These are phyloP conservation scores for Rutstroemia sp. DNA, from an alignment of 2,329 filamentous ascomycete genomes.

Conservation along the genomic window DNA sequence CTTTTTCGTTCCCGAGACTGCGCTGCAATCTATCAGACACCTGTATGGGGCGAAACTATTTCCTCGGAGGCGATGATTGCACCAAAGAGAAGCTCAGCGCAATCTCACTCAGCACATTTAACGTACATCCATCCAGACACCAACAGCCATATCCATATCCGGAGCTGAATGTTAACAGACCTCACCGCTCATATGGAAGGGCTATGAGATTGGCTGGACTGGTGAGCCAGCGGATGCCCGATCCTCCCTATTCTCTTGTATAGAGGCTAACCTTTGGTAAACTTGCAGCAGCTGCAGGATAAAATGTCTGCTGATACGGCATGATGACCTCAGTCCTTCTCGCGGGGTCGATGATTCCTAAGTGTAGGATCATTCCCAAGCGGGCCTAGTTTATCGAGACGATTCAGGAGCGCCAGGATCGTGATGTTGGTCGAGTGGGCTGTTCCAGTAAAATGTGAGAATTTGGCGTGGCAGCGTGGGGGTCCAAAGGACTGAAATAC, in stretches of 20 bases:
- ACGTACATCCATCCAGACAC: neutral
- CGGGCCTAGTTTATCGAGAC: neutral
- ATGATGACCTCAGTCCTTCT: constrained; percentile 6
- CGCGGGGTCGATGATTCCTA: constrained; percentile 4
- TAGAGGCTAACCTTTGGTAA: neutral
- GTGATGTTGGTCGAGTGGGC: neutral
- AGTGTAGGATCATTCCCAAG: neutral
- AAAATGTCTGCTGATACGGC: constrained; percentile 8
- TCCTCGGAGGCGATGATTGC: neutral
- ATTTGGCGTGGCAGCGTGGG: neutral
- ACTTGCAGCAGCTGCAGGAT: constrained; percentile 3
- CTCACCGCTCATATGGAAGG: neutral
- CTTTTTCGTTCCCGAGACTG: neutral
- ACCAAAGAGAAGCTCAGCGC: neutral
- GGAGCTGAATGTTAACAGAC: constrained; percentile 1
- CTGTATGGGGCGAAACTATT: neutral
- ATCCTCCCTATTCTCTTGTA: neutral
- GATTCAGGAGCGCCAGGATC: neutral
- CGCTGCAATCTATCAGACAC: neutral
- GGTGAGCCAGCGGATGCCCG: neutral
- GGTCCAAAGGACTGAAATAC: neutral
- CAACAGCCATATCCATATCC: neutral
- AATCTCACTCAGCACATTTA: constrained; percentile 6
- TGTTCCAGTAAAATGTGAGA: neutral
- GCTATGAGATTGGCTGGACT: neutral